Conservation (phyloP, 2,329 filamentous ascomycete genomes). For the Sarocladium oryzae region DNA sequence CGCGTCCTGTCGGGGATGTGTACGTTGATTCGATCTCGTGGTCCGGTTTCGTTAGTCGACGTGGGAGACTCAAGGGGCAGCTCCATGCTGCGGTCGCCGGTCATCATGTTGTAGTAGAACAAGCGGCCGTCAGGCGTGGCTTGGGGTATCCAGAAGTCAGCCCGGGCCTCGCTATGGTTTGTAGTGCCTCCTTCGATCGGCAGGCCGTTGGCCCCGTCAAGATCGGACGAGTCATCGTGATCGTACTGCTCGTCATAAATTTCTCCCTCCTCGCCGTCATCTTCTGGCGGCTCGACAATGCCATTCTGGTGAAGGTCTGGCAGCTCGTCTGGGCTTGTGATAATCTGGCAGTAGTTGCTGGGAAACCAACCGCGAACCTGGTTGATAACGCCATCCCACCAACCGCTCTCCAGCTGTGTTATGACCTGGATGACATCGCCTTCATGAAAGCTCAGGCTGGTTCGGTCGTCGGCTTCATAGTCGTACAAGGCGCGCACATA, state of each 20-base stretch:
- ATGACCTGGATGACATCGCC: slow-evolving; percentile 98
- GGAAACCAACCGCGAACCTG: slow-evolving; percentile 97
- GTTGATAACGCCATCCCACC: slow-evolving; percentile 99
- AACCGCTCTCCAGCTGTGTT: slow-evolving; percentile 94
- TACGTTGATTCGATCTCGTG: slow-evolving; percentile 81
- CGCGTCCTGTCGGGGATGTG: slow-evolving; percentile 84
- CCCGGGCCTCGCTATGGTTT: slow-evolving; percentile 65
- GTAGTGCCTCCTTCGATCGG: slow-evolving; percentile 61
- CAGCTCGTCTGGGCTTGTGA: slow-evolving; percentile 69
- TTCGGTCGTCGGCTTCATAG: slow-evolving; percentile 95
- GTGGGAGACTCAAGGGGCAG: slow-evolving; percentile 86
- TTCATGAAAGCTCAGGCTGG: slow-evolving; percentile 92
- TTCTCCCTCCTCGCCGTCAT: slow-evolving; percentile 58
- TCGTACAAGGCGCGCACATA: slow-evolving; percentile 96
- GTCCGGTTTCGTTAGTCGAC: slow-evolving; percentile 73
- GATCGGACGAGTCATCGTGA: slow-evolving; percentile 47
- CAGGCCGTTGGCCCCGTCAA: slow-evolving; percentile 52
- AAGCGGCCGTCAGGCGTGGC: slow-evolving; percentile 87
- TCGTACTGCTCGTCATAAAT: slow-evolving; percentile 63
- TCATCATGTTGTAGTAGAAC: slow-evolving; percentile 98
- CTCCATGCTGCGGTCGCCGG: slow-evolving; percentile 90
- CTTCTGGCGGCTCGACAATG: slow-evolving; percentile 47
- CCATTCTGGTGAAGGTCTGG: slow-evolving; percentile 53
- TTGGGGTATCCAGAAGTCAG: slow-evolving; percentile 98
- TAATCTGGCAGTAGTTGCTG: slow-evolving; percentile 93